Conservation (phyloP, 441 rosid genomes). For the Gossypium davidsonii region DNA sequence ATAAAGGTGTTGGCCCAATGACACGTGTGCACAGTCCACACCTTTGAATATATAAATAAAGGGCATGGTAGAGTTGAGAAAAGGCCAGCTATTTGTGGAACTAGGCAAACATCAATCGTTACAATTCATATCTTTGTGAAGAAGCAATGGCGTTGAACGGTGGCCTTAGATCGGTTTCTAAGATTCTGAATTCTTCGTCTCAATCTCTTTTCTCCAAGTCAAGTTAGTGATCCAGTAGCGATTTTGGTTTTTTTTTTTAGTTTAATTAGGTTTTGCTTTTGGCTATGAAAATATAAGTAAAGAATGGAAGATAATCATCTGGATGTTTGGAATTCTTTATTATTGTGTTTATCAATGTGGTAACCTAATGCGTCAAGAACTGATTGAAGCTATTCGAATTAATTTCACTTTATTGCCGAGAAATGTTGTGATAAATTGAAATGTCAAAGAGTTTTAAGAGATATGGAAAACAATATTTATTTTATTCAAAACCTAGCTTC, state of each 20-base stretch:
- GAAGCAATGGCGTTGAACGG: conserved; percentile 46
- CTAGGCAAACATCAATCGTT: not conserved
- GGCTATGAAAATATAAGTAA: not conserved
- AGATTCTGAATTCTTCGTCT: conserved; percentile 50
- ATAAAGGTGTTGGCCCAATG: not conserved
- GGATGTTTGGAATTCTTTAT: not conserved
- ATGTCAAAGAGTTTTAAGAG: not conserved
- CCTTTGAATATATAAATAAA: not conserved
- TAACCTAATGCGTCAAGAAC: not conserved
- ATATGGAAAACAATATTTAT: not conserved
- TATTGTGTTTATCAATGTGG: not conserved
- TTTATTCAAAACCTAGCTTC: not conserved
- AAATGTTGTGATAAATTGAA: not conserved
- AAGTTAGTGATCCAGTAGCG: conserved; percentile 32
- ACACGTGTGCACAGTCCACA: not conserved
- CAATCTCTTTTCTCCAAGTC: conserved; percentile 48
- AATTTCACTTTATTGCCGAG: not conserved
- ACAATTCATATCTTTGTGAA: not conserved
- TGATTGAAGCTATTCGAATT: not conserved
- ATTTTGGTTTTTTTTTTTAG: not conserved
- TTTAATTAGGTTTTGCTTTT: conserved; percentile 11
- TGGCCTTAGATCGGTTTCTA: conserved; percentile 63
- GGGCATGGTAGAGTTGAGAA: not conserved
- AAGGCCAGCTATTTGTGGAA: not conserved
- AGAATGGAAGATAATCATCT: not conserved